phyloP scores from a whole-genome alignment of 805 yeast genomes.

The Wickerhamiella qilinensis region DNA sequence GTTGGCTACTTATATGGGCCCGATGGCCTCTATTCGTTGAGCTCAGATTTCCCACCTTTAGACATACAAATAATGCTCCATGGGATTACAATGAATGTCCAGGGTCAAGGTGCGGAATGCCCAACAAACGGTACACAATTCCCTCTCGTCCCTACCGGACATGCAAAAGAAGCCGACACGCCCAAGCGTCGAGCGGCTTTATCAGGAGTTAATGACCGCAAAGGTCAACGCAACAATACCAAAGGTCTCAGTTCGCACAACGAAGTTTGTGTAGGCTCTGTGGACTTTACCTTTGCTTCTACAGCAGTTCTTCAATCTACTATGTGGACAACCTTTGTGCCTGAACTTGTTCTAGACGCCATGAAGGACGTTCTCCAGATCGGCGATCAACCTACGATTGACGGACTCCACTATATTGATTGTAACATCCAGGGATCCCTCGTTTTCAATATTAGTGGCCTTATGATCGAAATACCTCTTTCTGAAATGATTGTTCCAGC shows the following conservation, averaged over 20 bases:
- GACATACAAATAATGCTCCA: not conserved
- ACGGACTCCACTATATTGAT: not conserved
- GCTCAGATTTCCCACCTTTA: not conserved
- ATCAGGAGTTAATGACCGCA: too few species aligned
- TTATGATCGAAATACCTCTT: not conserved
- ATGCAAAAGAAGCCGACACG: too few species aligned
- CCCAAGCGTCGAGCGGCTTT: too few species aligned
- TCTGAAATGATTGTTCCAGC: not conserved
- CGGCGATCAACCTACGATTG: not conserved
- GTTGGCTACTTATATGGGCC: constrained; percentile 2
- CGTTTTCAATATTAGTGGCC: not conserved
- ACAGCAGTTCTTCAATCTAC: not conserved
- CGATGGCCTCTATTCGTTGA: not conserved
- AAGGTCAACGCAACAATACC: too few species aligned
- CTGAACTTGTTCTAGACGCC: not conserved
- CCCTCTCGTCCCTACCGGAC: too few species aligned
- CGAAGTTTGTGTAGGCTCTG: too few species aligned
- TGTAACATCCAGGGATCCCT: not conserved
- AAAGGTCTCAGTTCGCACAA: too few species aligned
- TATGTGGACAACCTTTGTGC: not conserved
- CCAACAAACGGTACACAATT: too few species aligned
- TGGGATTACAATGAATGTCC: not conserved
- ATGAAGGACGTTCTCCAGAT: not conserved
- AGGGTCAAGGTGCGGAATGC: not conserved
- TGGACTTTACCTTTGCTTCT: not conserved